A percentile compares a stretch with the other conserved stretches of the same genome.
Conservation (phyloP, 345 rosid genomes). For the Zanthoxylum bungeanum region DNA sequence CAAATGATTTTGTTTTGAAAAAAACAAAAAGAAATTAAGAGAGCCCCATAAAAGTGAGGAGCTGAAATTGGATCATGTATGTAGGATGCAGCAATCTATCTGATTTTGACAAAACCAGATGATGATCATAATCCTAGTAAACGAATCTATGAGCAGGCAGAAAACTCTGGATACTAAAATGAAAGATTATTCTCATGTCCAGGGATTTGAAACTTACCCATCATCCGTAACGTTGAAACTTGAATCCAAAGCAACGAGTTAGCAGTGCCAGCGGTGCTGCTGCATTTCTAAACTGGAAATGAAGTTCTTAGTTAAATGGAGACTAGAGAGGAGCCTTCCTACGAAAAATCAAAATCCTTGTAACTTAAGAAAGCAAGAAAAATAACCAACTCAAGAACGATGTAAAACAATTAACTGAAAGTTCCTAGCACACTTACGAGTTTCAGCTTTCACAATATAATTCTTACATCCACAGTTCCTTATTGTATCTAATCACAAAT, state of each 20-base stretch:
- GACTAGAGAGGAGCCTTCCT: no score
- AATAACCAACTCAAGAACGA: no score
- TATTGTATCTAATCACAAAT: constrained; percentile 60
- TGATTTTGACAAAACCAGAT: background rate
- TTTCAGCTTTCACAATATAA: constrained; percentile 54
- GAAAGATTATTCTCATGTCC: background rate
- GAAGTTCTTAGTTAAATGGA: background rate
- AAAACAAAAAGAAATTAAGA: no score
- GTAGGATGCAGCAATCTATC: no score
- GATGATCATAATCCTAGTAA: background rate
- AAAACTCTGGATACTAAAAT: no score
- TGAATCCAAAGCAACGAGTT: background rate
- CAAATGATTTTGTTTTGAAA: no score
- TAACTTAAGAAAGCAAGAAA: no score
- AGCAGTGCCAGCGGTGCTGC: background rate
- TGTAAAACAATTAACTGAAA: constrained; percentile 3
- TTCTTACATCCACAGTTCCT: constrained; percentile 38
- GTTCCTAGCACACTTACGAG: constrained; percentile 17
- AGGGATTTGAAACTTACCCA: background rate
- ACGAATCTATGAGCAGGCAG: no score
- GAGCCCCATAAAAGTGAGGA: no score
- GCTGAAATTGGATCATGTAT: no score
- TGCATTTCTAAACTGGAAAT: background rate
- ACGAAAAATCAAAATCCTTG: no score
- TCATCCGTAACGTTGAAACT: background rate